Evolutionary conservation across 345 rosid genomes (phyloP).

Genomic region (Lepidium sativum): DNA sequence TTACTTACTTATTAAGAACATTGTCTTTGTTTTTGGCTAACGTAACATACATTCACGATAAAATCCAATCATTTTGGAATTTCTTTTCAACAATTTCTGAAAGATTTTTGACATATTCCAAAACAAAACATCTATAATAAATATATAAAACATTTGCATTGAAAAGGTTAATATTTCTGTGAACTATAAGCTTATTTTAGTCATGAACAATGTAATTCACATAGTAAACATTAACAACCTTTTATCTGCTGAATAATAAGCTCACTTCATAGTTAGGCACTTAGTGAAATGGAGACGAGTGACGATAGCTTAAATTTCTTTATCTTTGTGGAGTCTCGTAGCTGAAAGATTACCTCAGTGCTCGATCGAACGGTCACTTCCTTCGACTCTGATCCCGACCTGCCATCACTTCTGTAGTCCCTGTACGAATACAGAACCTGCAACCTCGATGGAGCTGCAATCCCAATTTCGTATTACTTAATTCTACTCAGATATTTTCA

Average conservation of each 20-base stretch:
- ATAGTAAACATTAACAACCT: neutral
- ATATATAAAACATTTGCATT: neutral
- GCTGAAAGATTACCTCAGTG: conserved; percentile 71
- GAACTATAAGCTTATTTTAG: neutral
- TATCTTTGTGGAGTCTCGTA: conserved; percentile 44
- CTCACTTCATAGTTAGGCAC: conserved; percentile 37
- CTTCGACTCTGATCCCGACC: conserved; percentile 61
- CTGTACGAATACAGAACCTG: conserved; percentile 70
- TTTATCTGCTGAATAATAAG: neutral
- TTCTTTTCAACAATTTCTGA: too few relatives aligned
- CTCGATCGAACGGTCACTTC: conserved; percentile 73
- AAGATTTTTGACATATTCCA: too few relatives aligned
- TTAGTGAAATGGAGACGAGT: conserved; percentile 52
- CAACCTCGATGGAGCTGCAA: conserved; percentile 70
- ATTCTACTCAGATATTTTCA: neutral
- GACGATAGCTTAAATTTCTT: conserved; percentile 76
- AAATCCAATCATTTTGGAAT: too few relatives aligned
- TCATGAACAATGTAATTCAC: neutral
- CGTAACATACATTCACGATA: too few relatives aligned
- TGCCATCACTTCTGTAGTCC: conserved; percentile 74
- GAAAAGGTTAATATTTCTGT: neutral
- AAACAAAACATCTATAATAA: too few relatives aligned
- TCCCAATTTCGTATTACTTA: neutral
- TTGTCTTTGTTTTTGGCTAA: neutral
- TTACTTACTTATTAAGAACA: neutral